phyloP scores from a whole-genome alignment of 129 eudicot genomes.

The Daucus carota region DH1_v3.0 NC_030382.2:44606001-44606500 shows the following conservation, averaged over 20 bases:
- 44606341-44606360: background rate
- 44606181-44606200: background rate
- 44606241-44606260: background rate
- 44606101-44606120: background rate
- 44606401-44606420: conserved; percentile 8
- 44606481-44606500: background rate
- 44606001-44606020: background rate
- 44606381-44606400: conserved; percentile 11
- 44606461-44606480: conserved; percentile 4
- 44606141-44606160: background rate
- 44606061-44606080: background rate
- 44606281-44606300: background rate
- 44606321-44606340: background rate
- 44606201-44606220: background rate
- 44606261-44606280: background rate
- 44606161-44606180: background rate
- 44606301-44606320: background rate
- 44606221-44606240: background rate
- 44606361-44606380: conserved; percentile 18
- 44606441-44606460: conserved; percentile 14
- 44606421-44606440: background rate
- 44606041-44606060: background rate
- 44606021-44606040: background rate
- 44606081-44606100: background rate
- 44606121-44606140: background rate